These are phyloP conservation scores for Auriscalpium vulgare DNA, from an alignment of 768 basidiomycete species.

Conservation along the genomic window DNA sequence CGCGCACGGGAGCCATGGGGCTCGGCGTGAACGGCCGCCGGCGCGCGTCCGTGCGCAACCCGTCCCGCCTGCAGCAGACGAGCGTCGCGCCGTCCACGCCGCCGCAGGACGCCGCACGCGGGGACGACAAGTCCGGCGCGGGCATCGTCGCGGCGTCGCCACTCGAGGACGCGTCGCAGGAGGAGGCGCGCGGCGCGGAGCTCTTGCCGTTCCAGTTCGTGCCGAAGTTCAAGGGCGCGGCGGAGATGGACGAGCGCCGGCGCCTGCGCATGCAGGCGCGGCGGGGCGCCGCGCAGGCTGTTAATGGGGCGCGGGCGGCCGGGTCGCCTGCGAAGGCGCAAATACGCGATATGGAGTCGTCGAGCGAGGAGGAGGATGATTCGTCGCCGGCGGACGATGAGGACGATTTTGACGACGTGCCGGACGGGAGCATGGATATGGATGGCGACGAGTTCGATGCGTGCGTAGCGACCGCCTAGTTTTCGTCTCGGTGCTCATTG, in stretches of 20 bases:
- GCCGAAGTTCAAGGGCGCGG: conserved; percentile 74
- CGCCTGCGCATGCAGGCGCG: conserved; percentile 60
- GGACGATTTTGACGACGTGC: conserved; percentile 41
- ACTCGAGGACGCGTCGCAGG: conserved; percentile 6
- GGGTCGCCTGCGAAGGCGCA: conserved; percentile 27
- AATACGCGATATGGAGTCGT: conserved; percentile 42
- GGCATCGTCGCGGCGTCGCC: conserved; percentile 7
- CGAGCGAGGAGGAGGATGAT: conserved; percentile 38
- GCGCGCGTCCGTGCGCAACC: conserved; percentile 2
- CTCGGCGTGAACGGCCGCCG: conserved; percentile 68
- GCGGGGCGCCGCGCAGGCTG: conserved; percentile 23
- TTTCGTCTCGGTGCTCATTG: background rate
- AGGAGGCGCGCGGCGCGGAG: conserved; percentile 6
- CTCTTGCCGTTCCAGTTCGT: conserved; percentile 49
- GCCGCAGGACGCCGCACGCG: background rate
- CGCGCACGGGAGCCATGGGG: conserved; percentile 62
- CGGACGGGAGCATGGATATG: conserved; percentile 40
- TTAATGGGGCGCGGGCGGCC: conserved; percentile 21
- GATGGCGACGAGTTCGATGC: conserved; percentile 77
- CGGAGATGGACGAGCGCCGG: conserved; percentile 78
- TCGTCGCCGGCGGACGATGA: conserved; percentile 39
- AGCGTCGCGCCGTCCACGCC: background rate
- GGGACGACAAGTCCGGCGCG: background rate
- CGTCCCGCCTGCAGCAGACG: background rate
- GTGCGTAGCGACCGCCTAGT: conserved; percentile 32